These are phyloP conservation scores for Chenopodium quinoa DNA, from an alignment of 148 eudicot genomes.

Conservation along the genomic window DNA sequence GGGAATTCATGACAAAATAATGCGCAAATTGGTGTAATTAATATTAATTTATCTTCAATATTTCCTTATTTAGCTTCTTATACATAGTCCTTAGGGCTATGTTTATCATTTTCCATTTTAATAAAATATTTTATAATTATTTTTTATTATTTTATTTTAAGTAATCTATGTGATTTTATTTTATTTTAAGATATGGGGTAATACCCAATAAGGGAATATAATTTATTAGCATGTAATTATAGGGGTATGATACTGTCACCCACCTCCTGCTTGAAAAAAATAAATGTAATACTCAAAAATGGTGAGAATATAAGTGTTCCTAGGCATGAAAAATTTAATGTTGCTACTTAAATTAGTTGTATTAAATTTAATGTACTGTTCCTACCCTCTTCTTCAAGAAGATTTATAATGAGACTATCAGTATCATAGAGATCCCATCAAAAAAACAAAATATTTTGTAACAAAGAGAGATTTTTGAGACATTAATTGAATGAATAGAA, in stretches of 20 bases:
- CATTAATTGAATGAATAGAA: too few species aligned
- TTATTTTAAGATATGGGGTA: background rate
- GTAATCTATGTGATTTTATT: too few species aligned
- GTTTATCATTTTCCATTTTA: background rate
- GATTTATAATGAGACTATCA: too few species aligned
- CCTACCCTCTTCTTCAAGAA: background rate
- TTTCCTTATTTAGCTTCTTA: too few species aligned
- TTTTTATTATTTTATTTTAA: background rate
- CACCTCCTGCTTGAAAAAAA: background rate
- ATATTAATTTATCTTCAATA: too few species aligned
- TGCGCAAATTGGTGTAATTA: too few species aligned
- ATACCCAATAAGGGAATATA: background rate
- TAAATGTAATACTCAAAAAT: background rate
- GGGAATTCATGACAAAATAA: too few species aligned
- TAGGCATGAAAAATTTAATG: background rate
- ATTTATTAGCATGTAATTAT: background rate
- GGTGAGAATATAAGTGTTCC: conserved; percentile 1
- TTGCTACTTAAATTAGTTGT: background rate
- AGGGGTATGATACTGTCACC: conserved; percentile 16
- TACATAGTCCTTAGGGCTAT: too few species aligned
- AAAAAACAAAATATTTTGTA: too few species aligned
- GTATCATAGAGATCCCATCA: too few species aligned
- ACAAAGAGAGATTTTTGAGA: too few species aligned
- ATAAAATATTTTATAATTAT: background rate
- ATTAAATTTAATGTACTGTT: background rate